Evolutionary conservation across 1,284 basidiomycete genomes (phyloP), one percentile per base, ranked within the genome.

Genomic region (Rhizoctonia solani): DNA sequence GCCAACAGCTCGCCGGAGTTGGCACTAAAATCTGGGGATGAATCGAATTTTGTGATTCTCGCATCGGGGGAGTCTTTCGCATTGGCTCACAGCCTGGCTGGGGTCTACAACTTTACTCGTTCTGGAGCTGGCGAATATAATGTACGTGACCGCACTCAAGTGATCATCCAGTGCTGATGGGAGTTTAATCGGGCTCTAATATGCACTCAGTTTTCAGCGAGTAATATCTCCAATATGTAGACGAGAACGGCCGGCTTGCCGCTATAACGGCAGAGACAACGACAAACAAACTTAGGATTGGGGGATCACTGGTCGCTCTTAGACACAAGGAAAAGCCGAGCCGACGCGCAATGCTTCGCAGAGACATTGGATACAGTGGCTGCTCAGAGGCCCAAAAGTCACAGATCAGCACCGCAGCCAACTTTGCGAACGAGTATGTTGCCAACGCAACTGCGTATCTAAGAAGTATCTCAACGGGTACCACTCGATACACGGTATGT

Each of bases 51-150:
- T 29, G 67, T 63, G 1, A 41, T 63, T 23, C 59, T 70, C 39
- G 68, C 54, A 0, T 68, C 69, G 8, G 69, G 69, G n/a, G 32
- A 70, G 50, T 54, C 53, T 19, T 46, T 69, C 19, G 66, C 67
- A n/a, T 55, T 66, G 1, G 41, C 44, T 4, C 69, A 70, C 27
- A 42, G 66, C 13, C 54, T 70, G 9, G 67, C 54, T 53, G 69
- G 68, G 3, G 54, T 69, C 2, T 70, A 69, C 50, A 70, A 70
- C 68, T 68, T 70, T 30, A 69, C 67, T 9, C 27, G 19, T n/a
- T 52, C 58, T 39, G 69, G 69, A 4, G 27, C 32, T 23, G 55
- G 66, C 13, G 19, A 34, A 1, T 68, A 59, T 49, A 41, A 52
- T 19, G 47, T 59, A 44, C 13, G 25, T 32, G 2, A n/a, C 3